Evolutionary conservation across 495 filamentous ascomycete species (phyloP).

Genomic region (Elaphomyces granulatus): DNA sequence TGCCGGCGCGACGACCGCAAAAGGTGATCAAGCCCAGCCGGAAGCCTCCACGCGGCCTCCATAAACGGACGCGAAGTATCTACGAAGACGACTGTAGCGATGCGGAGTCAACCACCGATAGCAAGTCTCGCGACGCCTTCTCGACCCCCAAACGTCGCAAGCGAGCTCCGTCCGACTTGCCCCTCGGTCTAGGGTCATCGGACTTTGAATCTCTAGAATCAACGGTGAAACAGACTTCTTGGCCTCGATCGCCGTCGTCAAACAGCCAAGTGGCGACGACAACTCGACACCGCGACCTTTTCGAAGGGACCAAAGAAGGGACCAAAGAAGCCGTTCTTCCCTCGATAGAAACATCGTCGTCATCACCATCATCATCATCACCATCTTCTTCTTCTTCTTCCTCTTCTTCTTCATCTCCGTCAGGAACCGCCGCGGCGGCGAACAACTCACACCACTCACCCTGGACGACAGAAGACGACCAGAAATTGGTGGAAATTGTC

Average conservation of each 20-base stretch:
- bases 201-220: slow-evolving; percentile 46
- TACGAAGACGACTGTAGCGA: slow-evolving; percentile 38
- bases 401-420: too few species aligned
- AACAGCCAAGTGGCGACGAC: neutral
- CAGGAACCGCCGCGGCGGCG: too few species aligned
- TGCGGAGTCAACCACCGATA: slow-evolving; percentile 10
- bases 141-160: slow-evolving; percentile 56
- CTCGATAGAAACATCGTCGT: slow-evolving; percentile 27
- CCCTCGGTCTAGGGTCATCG: slow-evolving; percentile 46
- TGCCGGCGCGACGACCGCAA: slow-evolving; percentile 4
- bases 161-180: slow-evolving; percentile 50
- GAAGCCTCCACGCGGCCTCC: slow-evolving; percentile 36
- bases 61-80: slow-evolving; percentile 46
- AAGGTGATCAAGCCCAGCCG: slow-evolving; percentile 38
- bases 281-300: slow-evolving; percentile 5
- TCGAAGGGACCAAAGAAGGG: neutral
- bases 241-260: too few species aligned
- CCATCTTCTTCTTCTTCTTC: too few species aligned
- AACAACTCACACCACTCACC: slow-evolving; percentile 19
- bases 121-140: slow-evolving; percentile 23
- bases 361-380: slow-evolving; percentile 21
- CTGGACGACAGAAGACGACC: slow-evolving; percentile 57
- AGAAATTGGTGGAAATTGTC: slow-evolving; percentile 56
- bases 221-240: slow-evolving; percentile 8
- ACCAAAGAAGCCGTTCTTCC: slow-evolving; percentile 21